phyloP scores from a whole-genome alignment of 2,329 filamentous ascomycete species.

The Chaetomiaceae sp. region DNA sequence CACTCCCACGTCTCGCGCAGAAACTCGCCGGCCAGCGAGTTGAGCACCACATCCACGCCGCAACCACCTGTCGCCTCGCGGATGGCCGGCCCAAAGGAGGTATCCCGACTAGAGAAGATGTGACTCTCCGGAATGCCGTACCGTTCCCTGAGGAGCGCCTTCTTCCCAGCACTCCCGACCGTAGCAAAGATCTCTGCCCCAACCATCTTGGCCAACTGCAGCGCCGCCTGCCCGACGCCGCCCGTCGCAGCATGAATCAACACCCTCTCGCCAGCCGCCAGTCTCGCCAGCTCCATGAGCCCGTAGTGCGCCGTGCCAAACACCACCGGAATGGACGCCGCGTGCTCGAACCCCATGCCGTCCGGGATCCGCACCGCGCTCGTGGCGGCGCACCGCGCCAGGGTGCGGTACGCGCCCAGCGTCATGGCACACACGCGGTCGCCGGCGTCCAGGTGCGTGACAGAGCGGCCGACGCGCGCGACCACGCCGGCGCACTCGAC shows the following conservation, averaged over 20 bases:
- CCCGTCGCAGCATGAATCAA: slow-evolving; percentile 17
- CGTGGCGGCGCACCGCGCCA: slow-evolving; percentile 4
- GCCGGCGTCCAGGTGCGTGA: slow-evolving; percentile 17
- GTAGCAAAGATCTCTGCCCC: slow-evolving; percentile 8
- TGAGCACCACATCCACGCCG: too few relatives aligned
- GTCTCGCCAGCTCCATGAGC: slow-evolving; percentile 20
- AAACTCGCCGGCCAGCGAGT: too few relatives aligned
- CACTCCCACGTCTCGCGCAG: slow-evolving; percentile 39
- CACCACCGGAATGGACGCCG: slow-evolving; percentile 14
- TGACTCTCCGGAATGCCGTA: slow-evolving; percentile 7
- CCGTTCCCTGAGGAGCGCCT: neutral
- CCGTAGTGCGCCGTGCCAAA: slow-evolving; percentile 22
- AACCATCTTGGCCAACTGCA: slow-evolving; percentile 9
- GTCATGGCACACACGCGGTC: slow-evolving; percentile 23
- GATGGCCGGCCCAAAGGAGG: slow-evolving; percentile 4
- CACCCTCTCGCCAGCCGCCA: slow-evolving; percentile 20
- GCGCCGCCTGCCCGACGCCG: slow-evolving; percentile 10
- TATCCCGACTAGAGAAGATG: slow-evolving; percentile 10
- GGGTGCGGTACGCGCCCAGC: slow-evolving; percentile 16
- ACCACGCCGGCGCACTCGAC: slow-evolving; percentile 23
- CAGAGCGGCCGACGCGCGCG: slow-evolving; percentile 16
- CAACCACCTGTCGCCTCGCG: slow-evolving; percentile 1
- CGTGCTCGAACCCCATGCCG: slow-evolving; percentile 12
- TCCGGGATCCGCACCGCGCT: slow-evolving; percentile 1
- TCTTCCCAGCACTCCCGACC: slow-evolving; percentile 7